A percentile compares a stretch with the other conserved stretches of the same genome.
Evolutionary conservation across 495 filamentous ascomycete genomes (phyloP).

Genomic region (Aeminium ludgeri): DNA sequence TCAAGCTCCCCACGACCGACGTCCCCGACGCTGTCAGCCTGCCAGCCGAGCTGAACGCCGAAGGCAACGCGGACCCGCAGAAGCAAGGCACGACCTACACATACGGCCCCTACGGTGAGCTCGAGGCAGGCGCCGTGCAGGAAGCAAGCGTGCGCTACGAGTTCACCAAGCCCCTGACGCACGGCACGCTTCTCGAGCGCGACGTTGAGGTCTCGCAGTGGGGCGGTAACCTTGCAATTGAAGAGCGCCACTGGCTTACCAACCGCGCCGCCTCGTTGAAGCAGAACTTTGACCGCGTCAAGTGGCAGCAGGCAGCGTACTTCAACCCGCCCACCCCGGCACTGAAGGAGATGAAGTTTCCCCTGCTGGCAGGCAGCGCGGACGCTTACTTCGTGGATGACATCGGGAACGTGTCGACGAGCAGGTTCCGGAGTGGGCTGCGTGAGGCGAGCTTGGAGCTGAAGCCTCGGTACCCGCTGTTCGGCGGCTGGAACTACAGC

Average conservation of each 20-base stretch:
- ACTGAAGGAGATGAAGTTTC: constrained; percentile 64
- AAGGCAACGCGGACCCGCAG: constrained; percentile 53
- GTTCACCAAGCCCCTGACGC: constrained; percentile 80
- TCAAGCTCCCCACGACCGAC: constrained; percentile 66
- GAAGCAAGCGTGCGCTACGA: constrained; percentile 74
- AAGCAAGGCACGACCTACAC: constrained; percentile 73
- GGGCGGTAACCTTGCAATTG: constrained; percentile 88
- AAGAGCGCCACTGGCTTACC: constrained; percentile 79
- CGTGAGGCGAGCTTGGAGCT: constrained; percentile 73
- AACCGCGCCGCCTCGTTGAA: constrained; percentile 74
- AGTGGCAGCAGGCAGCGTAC: constrained; percentile 61
- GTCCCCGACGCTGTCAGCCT: constrained; percentile 74
- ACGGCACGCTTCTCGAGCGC: constrained; percentile 58
- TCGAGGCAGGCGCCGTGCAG: constrained; percentile 54
- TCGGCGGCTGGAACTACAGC: constrained; percentile 94
- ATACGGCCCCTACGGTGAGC: constrained; percentile 76
- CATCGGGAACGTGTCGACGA: constrained; percentile 93
- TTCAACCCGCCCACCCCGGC: constrained; percentile 60
- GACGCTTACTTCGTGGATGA: constrained; percentile 92
- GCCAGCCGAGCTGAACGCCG: constrained; percentile 34
- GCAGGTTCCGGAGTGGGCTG: constrained; percentile 61
- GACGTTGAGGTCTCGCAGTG: constrained; percentile 93
- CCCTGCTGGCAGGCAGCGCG: constrained; percentile 56
- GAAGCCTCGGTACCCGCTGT: constrained; percentile 80
- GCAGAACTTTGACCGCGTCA: constrained; percentile 71